Evolutionary conservation across 257 asterid genomes (phyloP).

Genomic region (Solanum lignicaule): DNA sequence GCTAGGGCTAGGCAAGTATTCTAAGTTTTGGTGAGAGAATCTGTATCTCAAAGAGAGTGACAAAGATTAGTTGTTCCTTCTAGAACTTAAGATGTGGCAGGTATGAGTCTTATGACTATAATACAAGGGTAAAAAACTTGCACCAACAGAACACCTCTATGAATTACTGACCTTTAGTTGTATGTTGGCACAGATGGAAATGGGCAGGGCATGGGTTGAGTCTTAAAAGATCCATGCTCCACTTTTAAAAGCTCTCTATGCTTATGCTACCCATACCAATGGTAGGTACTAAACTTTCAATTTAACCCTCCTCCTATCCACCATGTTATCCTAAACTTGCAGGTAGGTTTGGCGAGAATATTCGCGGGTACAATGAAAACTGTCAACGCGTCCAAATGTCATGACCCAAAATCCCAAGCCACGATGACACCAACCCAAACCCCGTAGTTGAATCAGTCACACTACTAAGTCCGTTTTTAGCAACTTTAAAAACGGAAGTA

Average conservation of each 20-base stretch:
- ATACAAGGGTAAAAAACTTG: background rate
- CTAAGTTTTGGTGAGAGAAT: background rate
- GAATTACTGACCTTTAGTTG: background rate
- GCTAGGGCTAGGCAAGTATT: background rate
- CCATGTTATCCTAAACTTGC: background rate
- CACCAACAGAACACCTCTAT: background rate
- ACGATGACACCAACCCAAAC: background rate
- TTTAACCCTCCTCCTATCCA: background rate
- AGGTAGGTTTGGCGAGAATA: background rate
- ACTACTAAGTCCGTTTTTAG: background rate
- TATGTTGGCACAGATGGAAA: background rate
- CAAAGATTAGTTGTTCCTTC: background rate
- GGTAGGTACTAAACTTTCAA: background rate
- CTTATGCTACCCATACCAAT: background rate
- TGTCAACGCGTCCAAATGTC: background rate
- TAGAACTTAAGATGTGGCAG: background rate
- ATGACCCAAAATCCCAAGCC: background rate
- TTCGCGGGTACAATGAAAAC: background rate
- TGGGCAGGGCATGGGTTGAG: background rate
- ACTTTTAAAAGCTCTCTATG: background rate
- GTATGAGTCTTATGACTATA: background rate
- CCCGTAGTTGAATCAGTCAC: background rate
- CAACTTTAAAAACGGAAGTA: background rate
- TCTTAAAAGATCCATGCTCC: background rate
- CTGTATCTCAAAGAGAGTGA: background rate